Base-by-base conservation (phyloP, 768 basidiomycete species). In the Lentinula detonsa region DNA sequence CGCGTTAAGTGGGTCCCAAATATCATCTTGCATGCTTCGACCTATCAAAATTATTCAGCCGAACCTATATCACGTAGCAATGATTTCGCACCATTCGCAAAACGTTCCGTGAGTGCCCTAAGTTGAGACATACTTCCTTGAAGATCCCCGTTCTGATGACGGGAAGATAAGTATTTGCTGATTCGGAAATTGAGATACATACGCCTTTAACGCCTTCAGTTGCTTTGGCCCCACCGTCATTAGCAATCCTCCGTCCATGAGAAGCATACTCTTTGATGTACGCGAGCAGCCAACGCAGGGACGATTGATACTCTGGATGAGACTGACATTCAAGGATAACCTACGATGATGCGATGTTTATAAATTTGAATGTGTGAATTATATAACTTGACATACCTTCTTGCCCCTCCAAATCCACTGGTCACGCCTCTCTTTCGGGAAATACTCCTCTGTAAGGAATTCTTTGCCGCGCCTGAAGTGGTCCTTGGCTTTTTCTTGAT, bases 381-480 rank as follows among this genome's bases (percentile, higher is more conserved):
- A 33, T 62, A n/a, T 33, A 2, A 37, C 64, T 64, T 33, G 11
- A 15, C 21, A 2, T 23, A 88, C 90, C 85, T 97, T 98, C 81
- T 98, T 98, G 5, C 85, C 81, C 11, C 96, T 84, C 78, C 88
- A 96, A 68, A 98, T 90, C 73, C 94, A 97, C 68, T 93, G 93
- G 58, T 96, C 93, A 23, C 93, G 83, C 21, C 96, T 80, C 73
- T 95, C 95, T 66, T 89, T 80, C 0, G 95, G 95, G 80, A 97
- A 95, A 65, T 88, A 90, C 42, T 95, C 91, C 53, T 95, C 91
- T 15, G 75, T 74, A 57, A 97, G 66, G 72, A 91, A 90, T 35
- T 86, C 78, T 68, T 84, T 85, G 28, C 84, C 80, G 15, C 81
- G 79, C 50, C 90, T 81, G 48, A 78, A 54, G 11, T 86, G 76